Conservation (phyloP, 805 yeast genomes). For the Jamesozyma jinghongensis region DNA sequence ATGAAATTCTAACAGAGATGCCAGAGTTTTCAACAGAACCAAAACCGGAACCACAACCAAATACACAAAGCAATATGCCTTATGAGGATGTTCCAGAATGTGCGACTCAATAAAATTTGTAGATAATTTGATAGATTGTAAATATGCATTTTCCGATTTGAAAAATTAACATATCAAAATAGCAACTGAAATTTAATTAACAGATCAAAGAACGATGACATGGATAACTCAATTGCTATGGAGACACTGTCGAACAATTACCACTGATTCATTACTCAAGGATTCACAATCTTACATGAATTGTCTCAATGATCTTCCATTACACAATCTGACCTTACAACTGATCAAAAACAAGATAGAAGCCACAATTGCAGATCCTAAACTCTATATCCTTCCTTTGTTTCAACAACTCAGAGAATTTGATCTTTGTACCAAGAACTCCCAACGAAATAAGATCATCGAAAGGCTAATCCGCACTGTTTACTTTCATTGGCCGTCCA, state of each 20-base stretch:
- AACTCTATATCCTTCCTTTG: neutral
- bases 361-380: neutral
- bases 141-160: no score
- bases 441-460: neutral
- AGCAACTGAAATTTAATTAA: no score
- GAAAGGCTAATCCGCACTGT: neutral
- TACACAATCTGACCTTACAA: neutral
- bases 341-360: neutral
- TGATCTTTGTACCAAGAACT: neutral
- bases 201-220: no score
- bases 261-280: no score
- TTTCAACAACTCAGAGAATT: neutral
- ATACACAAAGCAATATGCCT: slow-evolving; percentile 7
- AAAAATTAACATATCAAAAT: no score
- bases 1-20: slow-evolving; percentile 15
- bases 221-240: no score
- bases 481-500: slow-evolving; percentile 1
- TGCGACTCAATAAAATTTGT: slow-evolving; percentile 30
- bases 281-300: neutral
- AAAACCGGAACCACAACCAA: slow-evolving; percentile 1
- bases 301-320: neutral
- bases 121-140: no score
- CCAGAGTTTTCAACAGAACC: no score
- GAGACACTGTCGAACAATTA: no score
- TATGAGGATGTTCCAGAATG: slow-evolving; percentile 29